Base-by-base conservation (phyloP, 768 basidiomycete species). In the Macrolepiota albuminosa region DNA sequence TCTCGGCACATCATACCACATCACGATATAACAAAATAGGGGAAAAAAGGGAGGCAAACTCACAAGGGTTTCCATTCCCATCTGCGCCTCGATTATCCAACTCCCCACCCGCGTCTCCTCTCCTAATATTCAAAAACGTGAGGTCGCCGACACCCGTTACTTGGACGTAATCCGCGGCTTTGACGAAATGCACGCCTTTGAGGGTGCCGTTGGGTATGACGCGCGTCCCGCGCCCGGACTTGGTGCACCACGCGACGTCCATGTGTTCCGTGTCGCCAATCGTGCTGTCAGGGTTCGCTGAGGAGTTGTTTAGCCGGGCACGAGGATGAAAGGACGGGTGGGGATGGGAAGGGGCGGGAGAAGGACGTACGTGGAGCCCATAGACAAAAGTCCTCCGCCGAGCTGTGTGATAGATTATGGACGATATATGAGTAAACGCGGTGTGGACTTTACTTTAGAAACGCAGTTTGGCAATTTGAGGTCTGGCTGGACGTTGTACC, bases 241-340 rank as follows among this genome's bases (percentile, higher is more conserved):
- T 85, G 36, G 85, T 85, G 77, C 90, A 95, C 79, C 83, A 93
- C 0, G 89, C 82, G 2, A 93, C 87, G 58, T 82, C 84, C 54
- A 81, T 71, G 39, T 79, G 81, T 68, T 94, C 92, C 0, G 83
- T 84, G 57, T 88, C 82, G 40, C 84, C 88, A 57, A 93, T 86
- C 26, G 76, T 73, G 16, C 80, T 80, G 62, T 76, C 72, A 3
- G 76, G 56, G 26, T 54, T 45, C 29, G 68, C 64, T 66, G 45
- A 10, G 18, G 11, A 10, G 16, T 10, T 1, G 6, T 56, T 57
- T n/a, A 42, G 37, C 16, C 21, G 0, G 6, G 18, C 7, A 7
- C 21, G 0, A 6, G 18, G 11, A 7, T 36, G 7, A 29, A n/a
- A 33, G 34, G 10, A 21, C 24, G 21, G 21, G 21, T 21, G 21